Evolutionary conservation across 306 rosid genomes (phyloP).

Genomic region (Boehmeria nivea): DNA sequence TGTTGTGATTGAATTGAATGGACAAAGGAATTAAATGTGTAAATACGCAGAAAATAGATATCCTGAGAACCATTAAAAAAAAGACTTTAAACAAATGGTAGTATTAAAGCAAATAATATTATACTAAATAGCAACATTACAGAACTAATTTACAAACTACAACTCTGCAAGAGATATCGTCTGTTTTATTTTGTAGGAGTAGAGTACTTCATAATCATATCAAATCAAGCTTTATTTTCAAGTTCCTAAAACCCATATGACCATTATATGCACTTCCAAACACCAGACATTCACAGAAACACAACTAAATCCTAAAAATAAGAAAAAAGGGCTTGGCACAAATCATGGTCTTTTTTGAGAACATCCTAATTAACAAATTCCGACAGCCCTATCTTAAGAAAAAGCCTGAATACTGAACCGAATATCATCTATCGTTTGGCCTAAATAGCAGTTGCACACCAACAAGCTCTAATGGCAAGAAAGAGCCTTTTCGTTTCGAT

Average conservation of each 20-base stretch:
- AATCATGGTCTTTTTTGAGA: conserved; percentile 11
- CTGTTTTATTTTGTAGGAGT: no score
- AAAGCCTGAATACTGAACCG: conserved; percentile 19
- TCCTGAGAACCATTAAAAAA: no score
- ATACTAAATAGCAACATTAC: conserved; percentile 9
- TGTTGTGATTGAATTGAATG: no score
- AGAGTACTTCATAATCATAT: conserved; percentile 5
- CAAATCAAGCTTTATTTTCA: conserved; percentile 9
- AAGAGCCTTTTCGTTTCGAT: no score
- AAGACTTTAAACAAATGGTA: no score
- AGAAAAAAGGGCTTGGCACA: conserved; percentile 8
- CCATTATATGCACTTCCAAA: conserved; percentile 25
- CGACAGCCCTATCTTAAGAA: conserved; percentile 27
- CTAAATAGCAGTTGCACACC: background rate
- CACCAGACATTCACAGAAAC: conserved; percentile 30
- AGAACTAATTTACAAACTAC: conserved; percentile 31
- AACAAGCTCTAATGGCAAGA: conserved; percentile 13
- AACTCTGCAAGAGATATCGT: conserved; percentile 3
- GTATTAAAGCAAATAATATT: no score
- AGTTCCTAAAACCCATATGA: conserved; percentile 26
- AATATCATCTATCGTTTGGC: background rate
- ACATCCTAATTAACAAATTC: conserved; percentile 17
- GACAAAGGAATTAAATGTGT: no score
- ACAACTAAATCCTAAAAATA: conserved; percentile 16
- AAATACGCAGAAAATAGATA: no score